Evolutionary conservation across 768 basidiomycete species (phyloP).

Genomic region (Lepiota venenata): DNA sequence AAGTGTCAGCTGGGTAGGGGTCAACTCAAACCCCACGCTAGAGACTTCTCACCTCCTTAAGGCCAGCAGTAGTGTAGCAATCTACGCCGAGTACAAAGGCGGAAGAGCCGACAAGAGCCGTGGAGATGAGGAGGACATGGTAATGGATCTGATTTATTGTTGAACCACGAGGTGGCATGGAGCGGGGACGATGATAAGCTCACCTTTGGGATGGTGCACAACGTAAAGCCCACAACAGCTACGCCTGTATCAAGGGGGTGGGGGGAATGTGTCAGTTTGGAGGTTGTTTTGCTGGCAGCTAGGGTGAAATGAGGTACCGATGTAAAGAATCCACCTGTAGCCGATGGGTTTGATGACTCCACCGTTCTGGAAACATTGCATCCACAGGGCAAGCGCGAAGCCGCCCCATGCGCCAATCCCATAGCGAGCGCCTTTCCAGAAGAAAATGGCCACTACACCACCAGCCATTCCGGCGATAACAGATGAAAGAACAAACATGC

Average conservation of each 20-base stretch:
- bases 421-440: slow-evolving; percentile 88
- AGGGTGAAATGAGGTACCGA: slow-evolving; percentile 47
- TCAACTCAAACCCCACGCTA: slow-evolving; percentile 7
- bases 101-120: slow-evolving; percentile 86
- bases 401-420: slow-evolving; percentile 84
- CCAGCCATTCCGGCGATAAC: slow-evolving; percentile 80
- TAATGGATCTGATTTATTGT: slow-evolving; percentile 60
- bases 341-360: slow-evolving; percentile 78
- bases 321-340: slow-evolving; percentile 86
- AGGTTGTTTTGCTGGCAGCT: slow-evolving; percentile 13
- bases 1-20: slow-evolving; percentile 12
- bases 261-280: slow-evolving; percentile 15
- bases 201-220: slow-evolving; percentile 79
- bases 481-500: slow-evolving; percentile 85
- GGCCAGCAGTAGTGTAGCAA: slow-evolving; percentile 86
- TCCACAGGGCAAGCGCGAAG: slow-evolving; percentile 81
- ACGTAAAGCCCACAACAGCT: slow-evolving; percentile 73
- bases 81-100: slow-evolving; percentile 92
- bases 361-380: slow-evolving; percentile 81
- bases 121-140: slow-evolving; percentile 81
- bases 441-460: slow-evolving; percentile 86
- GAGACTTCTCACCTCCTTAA: slow-evolving; percentile 74
- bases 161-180: slow-evolving; percentile 15
- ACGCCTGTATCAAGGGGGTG: slow-evolving; percentile 43
- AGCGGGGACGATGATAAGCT: slow-evolving; percentile 16